These are phyloP conservation scores for Penicillium odoratum DNA, from an alignment of 495 filamentous ascomycete species.

Conservation along the genomic window DNA sequence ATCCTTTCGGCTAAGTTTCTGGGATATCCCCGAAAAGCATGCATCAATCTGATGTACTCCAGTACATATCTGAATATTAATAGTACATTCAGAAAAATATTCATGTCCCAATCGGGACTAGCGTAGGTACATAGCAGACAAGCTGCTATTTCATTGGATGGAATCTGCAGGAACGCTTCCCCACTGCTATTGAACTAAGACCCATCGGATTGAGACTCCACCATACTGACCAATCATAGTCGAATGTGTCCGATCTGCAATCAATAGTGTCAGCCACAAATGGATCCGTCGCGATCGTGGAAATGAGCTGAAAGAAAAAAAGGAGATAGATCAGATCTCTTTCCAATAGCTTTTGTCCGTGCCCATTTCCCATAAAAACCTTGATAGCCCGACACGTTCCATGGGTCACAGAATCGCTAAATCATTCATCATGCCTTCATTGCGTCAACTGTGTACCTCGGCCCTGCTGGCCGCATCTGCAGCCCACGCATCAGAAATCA, in stretches of 20 bases:
- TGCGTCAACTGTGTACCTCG: slow-evolving; percentile 15
- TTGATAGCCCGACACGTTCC: neutral
- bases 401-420: neutral
- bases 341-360: neutral
- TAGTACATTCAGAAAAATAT: neutral
- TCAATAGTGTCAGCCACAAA: slow-evolving; percentile 27
- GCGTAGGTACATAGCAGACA: no score
- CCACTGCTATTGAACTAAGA: slow-evolving; percentile 7
- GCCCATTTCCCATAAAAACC: slow-evolving; percentile 7
- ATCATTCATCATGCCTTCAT: slow-evolving; percentile 15
- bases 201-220: slow-evolving; percentile 7
- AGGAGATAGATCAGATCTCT: slow-evolving; percentile 9
- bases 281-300: slow-evolving; percentile 13
- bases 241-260: slow-evolving; percentile 5
- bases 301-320: slow-evolving; percentile 14
- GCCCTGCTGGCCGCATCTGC: slow-evolving; percentile 21
- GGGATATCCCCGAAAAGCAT: neutral
- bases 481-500: slow-evolving; percentile 28
- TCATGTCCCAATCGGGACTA: no score
- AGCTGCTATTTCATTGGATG: slow-evolving; percentile 1
- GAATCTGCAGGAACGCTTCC: neutral
- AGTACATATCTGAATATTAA: neutral
- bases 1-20: slow-evolving; percentile 4
- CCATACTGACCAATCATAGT: slow-evolving; percentile 17
- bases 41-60: neutral